Evolutionary conservation across 2,329 filamentous ascomycete genomes (phyloP), one percentile per base, ranked within the genome.

Genomic region (Emergomyces orientalis): DNA sequence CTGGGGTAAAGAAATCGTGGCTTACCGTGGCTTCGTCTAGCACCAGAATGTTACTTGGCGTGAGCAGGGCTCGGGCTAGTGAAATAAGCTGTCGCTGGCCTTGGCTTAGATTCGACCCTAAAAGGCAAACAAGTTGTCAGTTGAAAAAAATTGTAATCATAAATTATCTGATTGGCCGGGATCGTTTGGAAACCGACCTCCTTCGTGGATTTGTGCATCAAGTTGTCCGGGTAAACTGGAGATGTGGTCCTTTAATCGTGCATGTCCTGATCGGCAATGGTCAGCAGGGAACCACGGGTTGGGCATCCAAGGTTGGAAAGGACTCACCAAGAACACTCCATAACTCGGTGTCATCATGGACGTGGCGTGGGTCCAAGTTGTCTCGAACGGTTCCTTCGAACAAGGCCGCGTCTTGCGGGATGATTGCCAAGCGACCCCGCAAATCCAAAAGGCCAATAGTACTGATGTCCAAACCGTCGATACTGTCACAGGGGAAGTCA

Each of bases 51-150:
- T 97, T 97, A 77, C 90, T 96, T 17, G 94, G 94, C 6, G 93
- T 95, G 57, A 99, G 84, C 75, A 99, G 85, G 34, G 95, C 95
- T 59, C 94, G 90, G 49, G 95, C 94, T 55, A 99, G 83, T 22
- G 92, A 97, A 60, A 99, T 84, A 64, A 99, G 86, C 77, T 99
- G 94, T 61, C 93, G 87, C 77, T 99, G 95, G 59, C 94, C 94
- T 74, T 95, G 89, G 63, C 91, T 97, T 63, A 99, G 84, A 75
- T 99, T 99, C 64, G 91, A 96, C 62, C 94, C 90, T 92, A 72
- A 64, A 19, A 56, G 5, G 11, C 59, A 60, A 37, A 51, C 22
- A 32, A 14, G 17, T 37, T 22, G 19, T 39, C 34, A 49, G 58
- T 3, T 9, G 11, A 37, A 37, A 19, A 30, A 49, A 43, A 41